Conservation (phyloP, 805 yeast species). For the Candida silvicultrix region DNA sequence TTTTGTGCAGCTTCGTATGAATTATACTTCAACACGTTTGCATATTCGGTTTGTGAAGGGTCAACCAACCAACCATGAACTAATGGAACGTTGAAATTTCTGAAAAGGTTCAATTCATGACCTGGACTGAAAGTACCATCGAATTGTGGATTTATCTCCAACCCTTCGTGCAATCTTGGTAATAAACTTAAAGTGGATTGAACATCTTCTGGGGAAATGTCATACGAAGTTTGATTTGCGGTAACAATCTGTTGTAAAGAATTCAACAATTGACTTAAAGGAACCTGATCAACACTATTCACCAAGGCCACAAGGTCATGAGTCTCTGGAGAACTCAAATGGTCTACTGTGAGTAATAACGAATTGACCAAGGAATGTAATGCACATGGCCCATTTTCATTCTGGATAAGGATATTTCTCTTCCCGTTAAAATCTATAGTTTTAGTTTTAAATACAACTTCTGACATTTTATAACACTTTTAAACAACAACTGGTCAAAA, state of each 20-base stretch:
- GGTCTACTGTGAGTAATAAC: constrained; percentile 43
- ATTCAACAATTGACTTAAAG: constrained; percentile 37
- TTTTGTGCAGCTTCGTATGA: constrained; percentile 60
- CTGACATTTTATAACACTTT: background rate
- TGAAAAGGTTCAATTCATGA: constrained; percentile 50
- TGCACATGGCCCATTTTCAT: constrained; percentile 85
- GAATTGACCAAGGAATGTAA: constrained; percentile 72
- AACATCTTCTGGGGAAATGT: constrained; percentile 25
- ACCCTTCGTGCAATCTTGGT: constrained; percentile 64
- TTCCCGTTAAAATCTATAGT: constrained; percentile 16
- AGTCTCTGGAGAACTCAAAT: constrained; percentile 16
- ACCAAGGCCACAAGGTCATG: constrained; percentile 26
- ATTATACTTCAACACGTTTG: constrained; percentile 30
- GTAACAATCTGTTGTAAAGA: constrained; percentile 43
- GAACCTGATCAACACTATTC: constrained; percentile 23
- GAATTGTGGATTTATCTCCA: constrained; percentile 66
- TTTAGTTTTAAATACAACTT: constrained; percentile 10
- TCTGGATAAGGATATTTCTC: constrained; percentile 61
- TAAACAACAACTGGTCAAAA: too few relatives aligned
- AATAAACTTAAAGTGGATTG: constrained; percentile 44
- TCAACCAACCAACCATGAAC: constrained; percentile 84
- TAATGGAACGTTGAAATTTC: constrained; percentile 50
- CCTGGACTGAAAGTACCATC: constrained; percentile 52
- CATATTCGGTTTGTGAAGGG: constrained; percentile 29
- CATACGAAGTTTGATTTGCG: constrained; percentile 24